A percentile compares a stretch with the other conserved stretches of the same genome.
These are phyloP conservation scores for Arachis stenosperma DNA, from an alignment of 306 rosid genomes.

Conservation along the genomic window DNA sequence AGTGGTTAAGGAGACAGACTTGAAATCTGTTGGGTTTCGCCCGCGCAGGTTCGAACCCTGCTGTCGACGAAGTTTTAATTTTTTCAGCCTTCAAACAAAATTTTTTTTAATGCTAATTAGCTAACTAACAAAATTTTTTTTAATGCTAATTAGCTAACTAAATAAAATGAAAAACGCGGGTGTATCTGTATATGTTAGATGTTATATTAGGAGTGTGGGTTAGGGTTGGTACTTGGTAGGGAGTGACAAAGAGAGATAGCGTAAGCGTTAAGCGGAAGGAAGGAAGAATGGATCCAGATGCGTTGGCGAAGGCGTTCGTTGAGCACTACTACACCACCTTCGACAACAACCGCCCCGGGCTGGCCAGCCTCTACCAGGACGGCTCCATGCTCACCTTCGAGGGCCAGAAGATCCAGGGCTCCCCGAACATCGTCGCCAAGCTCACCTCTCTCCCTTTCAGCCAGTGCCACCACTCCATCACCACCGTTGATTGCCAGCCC, in stretches of 20 bases:
- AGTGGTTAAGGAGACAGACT: conserved; percentile 37
- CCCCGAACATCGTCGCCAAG: conserved; percentile 72
- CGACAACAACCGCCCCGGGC: conserved; percentile 60
- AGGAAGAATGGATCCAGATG: conserved; percentile 81
- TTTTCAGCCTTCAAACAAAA: neutral
- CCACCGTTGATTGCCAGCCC: conserved; percentile 93
- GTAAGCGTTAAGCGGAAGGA: too few species aligned
- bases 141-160: too few species aligned
- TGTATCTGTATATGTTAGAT: too few species aligned
- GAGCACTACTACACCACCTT: conserved; percentile 87
- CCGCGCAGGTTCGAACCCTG: conserved; percentile 54
- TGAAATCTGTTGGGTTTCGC: conserved; percentile 49
- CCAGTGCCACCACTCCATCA: conserved; percentile 89
- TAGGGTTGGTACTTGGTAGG: neutral
- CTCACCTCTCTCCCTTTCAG: conserved; percentile 88
- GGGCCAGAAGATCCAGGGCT: conserved; percentile 91
- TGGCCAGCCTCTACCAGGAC: conserved; percentile 72
- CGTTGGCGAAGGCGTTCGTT: conserved; percentile 85
- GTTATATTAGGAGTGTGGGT: too few species aligned
- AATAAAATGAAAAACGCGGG: too few species aligned
- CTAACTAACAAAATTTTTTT: too few species aligned
- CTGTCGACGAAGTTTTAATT: conserved; percentile 31
- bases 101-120: too few species aligned
- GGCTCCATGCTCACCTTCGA: conserved; percentile 93
- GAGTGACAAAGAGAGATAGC: neutral